Evolutionary conservation across 108 stramenopile genomes (phyloP), one percentile per base, ranked within the genome.

Genomic region (Nitzschia sp.): DNA sequence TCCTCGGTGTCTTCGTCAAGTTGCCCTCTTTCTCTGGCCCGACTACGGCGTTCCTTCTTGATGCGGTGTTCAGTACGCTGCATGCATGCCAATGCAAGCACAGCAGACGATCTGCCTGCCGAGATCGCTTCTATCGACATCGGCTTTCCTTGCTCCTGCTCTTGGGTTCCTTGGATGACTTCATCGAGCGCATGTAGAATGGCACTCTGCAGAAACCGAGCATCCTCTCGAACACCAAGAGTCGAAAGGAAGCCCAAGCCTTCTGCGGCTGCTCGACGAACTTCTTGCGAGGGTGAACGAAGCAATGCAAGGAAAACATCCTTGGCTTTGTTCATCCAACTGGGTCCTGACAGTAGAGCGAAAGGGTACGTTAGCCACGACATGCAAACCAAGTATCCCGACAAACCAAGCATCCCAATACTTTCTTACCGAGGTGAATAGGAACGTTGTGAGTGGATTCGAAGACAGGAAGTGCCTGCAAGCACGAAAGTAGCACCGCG

Each of bases 261-360:
- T 67, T 94, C 90, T 1, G 93, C 86, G 13, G 93, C 88, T 31
- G 85, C 90, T 21, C 93, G 86, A 34, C 90, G 72, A 16, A 91
- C 80, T 17, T 63, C 60, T 53, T 69, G 76, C 21, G 81, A 79
- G 41, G 73, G 70, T 15, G 85, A 88, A 5, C 88, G 81, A 16
- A 94, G 71, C 17, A 94, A 53, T n/a, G 75, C 75, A 1, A 94
- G 63, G 16, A 94, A 73, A 26, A 94, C 56, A 47, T 82, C 67
- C 26, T 86, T 89, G 4, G 88, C 90, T 56, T 82, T 83, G 45
- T 82, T 87, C 93, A 91, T 94, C 93, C 93, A 94, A 0, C 76
- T 87, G 8, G 93, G 90, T 29, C 57, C 57, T 41, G 6, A 9
- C 13, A n/a, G n/a, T n/a, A n/a, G n/a, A n/a, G n/a, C n/a, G n/a